Percentiles rank a stretch among this genome's conserved stretches.
Evolutionary conservation across 2,329 filamentous ascomycete species (phyloP).

Genomic region (Trichoderma sp.): DNA sequence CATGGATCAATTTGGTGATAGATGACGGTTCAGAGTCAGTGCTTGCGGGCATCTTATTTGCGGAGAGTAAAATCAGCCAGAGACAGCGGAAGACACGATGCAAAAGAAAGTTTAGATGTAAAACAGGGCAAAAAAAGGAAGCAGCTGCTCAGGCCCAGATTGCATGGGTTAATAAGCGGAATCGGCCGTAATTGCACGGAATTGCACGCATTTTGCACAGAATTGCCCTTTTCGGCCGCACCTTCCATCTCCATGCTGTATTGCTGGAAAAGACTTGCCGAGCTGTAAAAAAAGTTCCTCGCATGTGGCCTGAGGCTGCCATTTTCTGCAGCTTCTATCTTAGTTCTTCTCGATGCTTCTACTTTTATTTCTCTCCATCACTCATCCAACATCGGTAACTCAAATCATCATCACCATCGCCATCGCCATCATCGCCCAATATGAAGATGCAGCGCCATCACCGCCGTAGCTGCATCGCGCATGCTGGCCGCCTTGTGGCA

Average conservation of each 20-base stretch:
- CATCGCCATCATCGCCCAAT: not conserved
- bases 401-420: not conserved
- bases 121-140: not conserved
- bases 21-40: not conserved
- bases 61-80: not conserved
- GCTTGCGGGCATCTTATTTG: not conserved
- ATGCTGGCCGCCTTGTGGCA: constrained; percentile 6
- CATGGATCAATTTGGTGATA: not conserved
- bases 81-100: not conserved
- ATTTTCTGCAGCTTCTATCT: not conserved
- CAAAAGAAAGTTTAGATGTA: not conserved
- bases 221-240: not conserved
- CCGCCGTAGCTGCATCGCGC: not conserved
- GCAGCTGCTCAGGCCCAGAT: not conserved
- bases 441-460: not conserved
- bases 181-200: not conserved
- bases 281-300: not conserved
- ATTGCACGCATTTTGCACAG: not conserved
- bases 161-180: not conserved
- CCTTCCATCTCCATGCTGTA: not conserved
- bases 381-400: not conserved
- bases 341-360: not conserved
- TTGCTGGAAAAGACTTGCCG: not conserved
- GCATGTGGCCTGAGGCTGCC: not conserved
- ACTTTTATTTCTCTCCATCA: not conserved